These are phyloP conservation scores for Neoconidiobolus thromboides DNA, from an alignment of 371 early-diverging fungal genomes.

Conservation along the genomic window DNA sequence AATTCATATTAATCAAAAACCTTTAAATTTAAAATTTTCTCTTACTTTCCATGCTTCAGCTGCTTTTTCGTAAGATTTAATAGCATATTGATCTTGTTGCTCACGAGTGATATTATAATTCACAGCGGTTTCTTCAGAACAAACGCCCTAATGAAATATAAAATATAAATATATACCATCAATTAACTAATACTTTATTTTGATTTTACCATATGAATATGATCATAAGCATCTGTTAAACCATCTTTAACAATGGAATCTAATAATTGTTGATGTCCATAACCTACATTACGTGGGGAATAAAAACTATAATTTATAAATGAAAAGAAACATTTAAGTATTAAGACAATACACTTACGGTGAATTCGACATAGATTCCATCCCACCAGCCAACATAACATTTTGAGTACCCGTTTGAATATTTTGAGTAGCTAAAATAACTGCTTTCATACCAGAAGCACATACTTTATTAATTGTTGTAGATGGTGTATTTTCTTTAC, in stretches of 20 bases:
- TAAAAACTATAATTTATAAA: conserved; percentile 11
- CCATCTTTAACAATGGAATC: conserved; percentile 90
- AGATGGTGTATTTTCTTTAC: conserved; percentile 51
- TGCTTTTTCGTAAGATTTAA: conserved; percentile 70
- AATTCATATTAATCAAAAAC: neutral
- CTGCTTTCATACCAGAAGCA: conserved; percentile 82
- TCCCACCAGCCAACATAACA: conserved; percentile 77
- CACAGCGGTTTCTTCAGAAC: conserved; percentile 81
- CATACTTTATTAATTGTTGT: conserved; percentile 92
- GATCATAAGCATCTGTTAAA: conserved; percentile 74
- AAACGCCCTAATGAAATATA: conserved; percentile 66
- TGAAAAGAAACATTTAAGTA: conserved; percentile 3
- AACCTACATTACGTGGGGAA: conserved; percentile 38
- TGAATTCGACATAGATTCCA: conserved; percentile 87
- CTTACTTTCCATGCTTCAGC: conserved; percentile 42
- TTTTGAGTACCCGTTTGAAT: conserved; percentile 34
- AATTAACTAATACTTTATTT: neutral
- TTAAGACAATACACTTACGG: conserved; percentile 32
- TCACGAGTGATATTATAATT: conserved; percentile 64
- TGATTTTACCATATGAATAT: conserved; percentile 11
- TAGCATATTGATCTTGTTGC: conserved; percentile 77
- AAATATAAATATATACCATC: neutral
- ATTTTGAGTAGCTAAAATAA: conserved; percentile 50
- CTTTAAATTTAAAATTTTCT: neutral
- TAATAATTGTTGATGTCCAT: conserved; percentile 60